Percentiles rank a stretch among this genome's conserved stretches.
Conservation (phyloP, 768 basidiomycete genomes). For the Kwoniella bestiolae region DNA sequence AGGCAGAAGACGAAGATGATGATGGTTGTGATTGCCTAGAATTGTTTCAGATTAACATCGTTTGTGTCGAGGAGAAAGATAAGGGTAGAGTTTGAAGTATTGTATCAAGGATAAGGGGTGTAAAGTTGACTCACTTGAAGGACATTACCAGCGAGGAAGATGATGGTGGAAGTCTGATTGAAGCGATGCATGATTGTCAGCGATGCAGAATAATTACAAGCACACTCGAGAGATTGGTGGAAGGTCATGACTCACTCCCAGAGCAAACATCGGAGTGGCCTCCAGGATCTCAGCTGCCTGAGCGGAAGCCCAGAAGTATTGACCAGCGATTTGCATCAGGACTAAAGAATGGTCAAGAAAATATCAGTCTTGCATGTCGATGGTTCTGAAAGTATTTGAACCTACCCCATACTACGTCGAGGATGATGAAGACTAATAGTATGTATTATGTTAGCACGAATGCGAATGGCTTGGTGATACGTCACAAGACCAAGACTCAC, state of each 20-base stretch:
- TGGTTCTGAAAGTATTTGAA: not conserved
- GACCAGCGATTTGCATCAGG: slow-evolving; percentile 39
- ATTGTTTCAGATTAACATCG: no score
- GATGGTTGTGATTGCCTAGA: slow-evolving; percentile 39
- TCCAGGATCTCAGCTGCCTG: slow-evolving; percentile 25
- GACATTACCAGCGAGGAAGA: slow-evolving; percentile 43
- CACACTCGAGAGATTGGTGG: no score
- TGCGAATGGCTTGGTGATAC: not conserved
- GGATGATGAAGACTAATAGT: slow-evolving; percentile 35
- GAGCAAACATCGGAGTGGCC: slow-evolving; percentile 38
- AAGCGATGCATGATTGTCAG: no score
- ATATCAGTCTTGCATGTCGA: not conserved
- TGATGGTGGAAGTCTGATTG: slow-evolving; percentile 33
- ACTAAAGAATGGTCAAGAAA: slow-evolving; percentile 10
- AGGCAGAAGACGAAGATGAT: slow-evolving; percentile 36
- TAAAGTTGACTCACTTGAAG: slow-evolving; percentile 22
- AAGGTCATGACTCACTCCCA: slow-evolving; percentile 35
- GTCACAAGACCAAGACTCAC: slow-evolving; percentile 12
- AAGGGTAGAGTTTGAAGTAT: no score
- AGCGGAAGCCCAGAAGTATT: slow-evolving; percentile 34
- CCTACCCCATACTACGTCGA: slow-evolving; percentile 37
- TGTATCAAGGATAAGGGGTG: no score
- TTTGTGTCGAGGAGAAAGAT: no score
- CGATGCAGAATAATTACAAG: no score
- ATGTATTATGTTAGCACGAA: not conserved